These are phyloP conservation scores for Termitomyces sp. DNA, from an alignment of 768 basidiomycete species.

Conservation along the genomic window DNA sequence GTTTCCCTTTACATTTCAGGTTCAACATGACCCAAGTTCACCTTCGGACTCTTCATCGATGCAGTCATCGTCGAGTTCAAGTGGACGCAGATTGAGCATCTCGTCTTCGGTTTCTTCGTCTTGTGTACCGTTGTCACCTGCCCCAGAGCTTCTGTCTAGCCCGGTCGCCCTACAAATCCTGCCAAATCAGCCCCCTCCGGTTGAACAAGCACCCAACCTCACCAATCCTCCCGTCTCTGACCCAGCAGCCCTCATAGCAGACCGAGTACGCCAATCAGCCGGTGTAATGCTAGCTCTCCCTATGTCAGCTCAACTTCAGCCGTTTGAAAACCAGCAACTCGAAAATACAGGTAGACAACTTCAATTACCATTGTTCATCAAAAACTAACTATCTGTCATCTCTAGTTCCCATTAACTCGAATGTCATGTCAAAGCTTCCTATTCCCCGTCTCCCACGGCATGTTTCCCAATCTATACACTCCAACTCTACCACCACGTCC, in stretches of 20 bases:
- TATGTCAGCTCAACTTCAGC: slow-evolving; percentile 32
- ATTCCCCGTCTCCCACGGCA: slow-evolving; percentile 34
- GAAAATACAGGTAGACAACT: slow-evolving; percentile 19
- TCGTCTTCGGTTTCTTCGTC: slow-evolving; percentile 56
- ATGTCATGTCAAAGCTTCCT: slow-evolving; percentile 30
- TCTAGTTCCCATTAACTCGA: slow-evolving; percentile 8
- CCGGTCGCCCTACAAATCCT: slow-evolving; percentile 20
- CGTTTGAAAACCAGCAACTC: slow-evolving; percentile 18
- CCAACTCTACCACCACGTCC: slow-evolving; percentile 25
- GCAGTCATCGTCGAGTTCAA: slow-evolving; percentile 21
- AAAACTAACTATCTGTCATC: slow-evolving; percentile 6
- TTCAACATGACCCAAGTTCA: slow-evolving; percentile 16
- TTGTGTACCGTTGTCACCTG: slow-evolving; percentile 50
- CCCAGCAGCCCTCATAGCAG: slow-evolving; percentile 35
- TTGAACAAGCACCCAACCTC: slow-evolving; percentile 15
- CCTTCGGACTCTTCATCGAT: slow-evolving; percentile 24
- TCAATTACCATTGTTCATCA: background rate
- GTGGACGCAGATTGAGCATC: slow-evolving; percentile 44
- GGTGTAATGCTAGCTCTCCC: slow-evolving; percentile 55
- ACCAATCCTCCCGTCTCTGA: background rate
- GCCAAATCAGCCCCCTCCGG: background rate
- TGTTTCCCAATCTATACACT: slow-evolving; percentile 14
- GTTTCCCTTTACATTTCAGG: slow-evolving; percentile 42
- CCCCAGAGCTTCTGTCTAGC: slow-evolving; percentile 34
- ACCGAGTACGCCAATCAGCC: slow-evolving; percentile 47